Base-by-base conservation (phyloP, 2,329 filamentous ascomycete species). In the Xylaria sp. region DNA sequence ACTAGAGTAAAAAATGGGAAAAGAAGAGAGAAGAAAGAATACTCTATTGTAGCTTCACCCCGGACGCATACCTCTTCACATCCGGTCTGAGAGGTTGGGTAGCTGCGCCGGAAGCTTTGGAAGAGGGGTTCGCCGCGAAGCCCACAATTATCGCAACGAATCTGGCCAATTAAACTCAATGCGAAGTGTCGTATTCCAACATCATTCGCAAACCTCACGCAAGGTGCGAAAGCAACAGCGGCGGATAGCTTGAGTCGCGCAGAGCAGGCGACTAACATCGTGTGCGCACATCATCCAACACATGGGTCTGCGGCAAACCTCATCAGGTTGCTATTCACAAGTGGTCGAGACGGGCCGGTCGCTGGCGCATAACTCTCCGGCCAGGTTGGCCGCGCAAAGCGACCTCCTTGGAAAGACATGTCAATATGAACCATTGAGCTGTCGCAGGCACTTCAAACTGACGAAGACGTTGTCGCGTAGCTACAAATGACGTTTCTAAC, bases 131-230 rank as follows among this genome's bases (percentile, higher is more conserved):
- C 41, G 21, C n/a, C 21, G 41, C 29, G 41, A 44, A 44, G 41
- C 41, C 41, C 41, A 44, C 41, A 44, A 44, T 44, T 44, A 44
- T 26, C 22, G 41, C 41, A 29, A 17, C 41, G 22, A 44, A 22
- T 50, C n/a, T 50, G 48, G 47, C 59, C 59, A 62, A 60, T 57
- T 50, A 60, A 48, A 50, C 17, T 34, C 51, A 46, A 55, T 54
- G 38, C 51, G 49, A 56, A 46, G 19, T 61, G 52, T 61, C 56
- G 58, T 54, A 54, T 61, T 52, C 56, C 56, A 38, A 59, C 34
- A 50, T 38, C 51, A 39, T 43, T 51, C 41, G 47, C 39, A 59
- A 48, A 41, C 45, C 39, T 44, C 38, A 44, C 24, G 44, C 16
- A 44, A 41, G 39, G 40, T 44, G 39, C 24, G 42, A 40, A 39